A percentile compares a stretch with the other conserved stretches of the same genome.
These are phyloP conservation scores for Trypethelium eluteriae DNA, from an alignment of 495 filamentous ascomycete genomes.

Conservation along the genomic window DNA sequence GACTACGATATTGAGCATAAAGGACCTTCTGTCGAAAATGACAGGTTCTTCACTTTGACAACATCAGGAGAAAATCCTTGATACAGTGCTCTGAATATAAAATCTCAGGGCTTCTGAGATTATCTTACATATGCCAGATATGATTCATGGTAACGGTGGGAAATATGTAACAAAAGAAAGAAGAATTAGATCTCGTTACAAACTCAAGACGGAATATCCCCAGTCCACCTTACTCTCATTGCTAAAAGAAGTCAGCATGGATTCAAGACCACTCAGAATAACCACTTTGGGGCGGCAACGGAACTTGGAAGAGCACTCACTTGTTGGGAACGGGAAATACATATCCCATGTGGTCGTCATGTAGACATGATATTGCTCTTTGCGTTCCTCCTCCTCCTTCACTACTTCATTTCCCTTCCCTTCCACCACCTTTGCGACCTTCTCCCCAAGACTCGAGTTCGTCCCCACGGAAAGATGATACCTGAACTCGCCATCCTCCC, in stretches of 20 bases:
- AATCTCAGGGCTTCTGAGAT: no score
- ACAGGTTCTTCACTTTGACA: no score
- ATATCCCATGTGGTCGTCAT: conserved; percentile 35
- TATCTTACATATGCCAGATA: no score
- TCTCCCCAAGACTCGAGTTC: background rate
- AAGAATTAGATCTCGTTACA: no score
- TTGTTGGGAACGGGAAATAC: conserved; percentile 33
- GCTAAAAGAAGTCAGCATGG: conserved; percentile 14
- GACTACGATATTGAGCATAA: no score
- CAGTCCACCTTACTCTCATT: conserved; percentile 21
- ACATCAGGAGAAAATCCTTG: no score
- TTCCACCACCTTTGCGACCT: conserved; percentile 15
- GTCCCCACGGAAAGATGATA: background rate
- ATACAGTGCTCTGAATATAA: no score
- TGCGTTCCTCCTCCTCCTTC: background rate
- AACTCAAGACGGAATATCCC: background rate
- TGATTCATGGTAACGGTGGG: no score
- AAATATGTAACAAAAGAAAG: no score
- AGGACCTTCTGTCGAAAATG: no score
- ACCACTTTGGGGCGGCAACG: background rate
- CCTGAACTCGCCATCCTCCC: conserved; percentile 6
- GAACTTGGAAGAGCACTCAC: conserved; percentile 26
- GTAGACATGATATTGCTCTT: conserved; percentile 28
- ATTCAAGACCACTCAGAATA: background rate
- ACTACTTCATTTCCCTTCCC: conserved; percentile 9